Conservation (phyloP, 1,139 yeast species). For the Suhomyces bolitotheri region DNA sequence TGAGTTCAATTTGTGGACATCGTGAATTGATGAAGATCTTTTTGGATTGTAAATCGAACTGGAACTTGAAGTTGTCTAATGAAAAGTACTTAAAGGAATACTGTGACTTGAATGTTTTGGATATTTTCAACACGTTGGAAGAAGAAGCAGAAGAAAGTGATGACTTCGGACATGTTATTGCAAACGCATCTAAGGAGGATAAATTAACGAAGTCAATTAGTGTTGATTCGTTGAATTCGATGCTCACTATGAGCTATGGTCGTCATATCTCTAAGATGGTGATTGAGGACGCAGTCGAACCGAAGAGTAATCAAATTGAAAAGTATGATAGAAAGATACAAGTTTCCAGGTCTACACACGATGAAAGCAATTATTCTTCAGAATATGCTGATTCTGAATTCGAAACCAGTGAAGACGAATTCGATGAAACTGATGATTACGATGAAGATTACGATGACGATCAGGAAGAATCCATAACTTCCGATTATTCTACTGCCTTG, state of each 20-base stretch:
- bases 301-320: conserved; percentile 10
- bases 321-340: conserved; percentile 14
- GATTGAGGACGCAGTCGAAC: conserved; percentile 20
- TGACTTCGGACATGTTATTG: conserved; percentile 15
- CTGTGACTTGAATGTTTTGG: conserved; percentile 68
- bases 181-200: conserved; percentile 16
- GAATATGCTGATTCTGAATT: conserved; percentile 49
- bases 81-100: conserved; percentile 56
- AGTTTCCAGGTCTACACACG: conserved; percentile 6
- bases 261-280: conserved; percentile 48
- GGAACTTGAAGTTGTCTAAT: conserved; percentile 54
- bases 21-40: conserved; percentile 59
- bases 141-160: conserved; percentile 17
- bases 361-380: conserved; percentile 28
- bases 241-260: conserved; percentile 42
- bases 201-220: conserved; percentile 31
- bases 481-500: conserved; percentile 10
- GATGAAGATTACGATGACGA: conserved; percentile 25
- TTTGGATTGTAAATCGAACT: conserved; percentile 64
- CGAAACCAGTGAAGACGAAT: conserved; percentile 35
- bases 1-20: conserved; percentile 77
- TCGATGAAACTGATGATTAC: conserved; percentile 22
- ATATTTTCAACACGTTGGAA: conserved; percentile 41
- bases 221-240: conserved; percentile 43
- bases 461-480: conserved; percentile 17